Conservation (phyloP, 139 green algal genomes). For the Asterochloris erici region DNA sequence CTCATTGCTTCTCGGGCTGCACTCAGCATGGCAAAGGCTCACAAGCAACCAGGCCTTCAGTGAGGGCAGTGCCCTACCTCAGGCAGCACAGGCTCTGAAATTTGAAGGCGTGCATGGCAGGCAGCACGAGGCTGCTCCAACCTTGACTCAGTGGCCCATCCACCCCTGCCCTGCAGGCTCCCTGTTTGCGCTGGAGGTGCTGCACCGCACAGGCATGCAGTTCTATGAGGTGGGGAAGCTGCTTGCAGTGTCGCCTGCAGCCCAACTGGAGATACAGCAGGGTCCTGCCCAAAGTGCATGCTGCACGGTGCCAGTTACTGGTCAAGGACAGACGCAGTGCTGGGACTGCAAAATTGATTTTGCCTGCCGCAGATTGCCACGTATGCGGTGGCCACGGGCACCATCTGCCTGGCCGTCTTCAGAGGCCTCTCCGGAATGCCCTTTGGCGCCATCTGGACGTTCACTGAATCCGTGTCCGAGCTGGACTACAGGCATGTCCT, state of each 20-base stretch:
- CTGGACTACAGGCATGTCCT: slow-evolving; percentile 39
- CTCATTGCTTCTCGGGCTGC: neutral
- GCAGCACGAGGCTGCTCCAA: too few species aligned
- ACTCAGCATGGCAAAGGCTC: too few species aligned
- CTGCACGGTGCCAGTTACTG: neutral
- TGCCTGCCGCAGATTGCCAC: slow-evolving; percentile 14
- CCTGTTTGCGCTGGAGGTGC: slow-evolving; percentile 47
- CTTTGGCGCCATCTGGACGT: slow-evolving; percentile 44
- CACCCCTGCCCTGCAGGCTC: slow-evolving; percentile 20
- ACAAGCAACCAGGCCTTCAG: neutral
- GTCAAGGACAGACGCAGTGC: neutral
- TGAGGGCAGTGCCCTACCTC: too few species aligned
- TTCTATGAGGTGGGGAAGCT: slow-evolving; percentile 34
- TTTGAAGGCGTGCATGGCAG: too few species aligned
- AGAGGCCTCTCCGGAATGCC: slow-evolving; percentile 25
- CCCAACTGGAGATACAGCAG: neutral
- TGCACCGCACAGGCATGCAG: slow-evolving; percentile 40
- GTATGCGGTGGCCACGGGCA: slow-evolving; percentile 27
- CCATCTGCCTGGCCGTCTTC: slow-evolving; percentile 39
- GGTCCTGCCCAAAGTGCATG: neutral
- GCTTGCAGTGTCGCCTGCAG: neutral
- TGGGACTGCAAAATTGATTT: neutral
- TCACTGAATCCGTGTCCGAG: slow-evolving; percentile 7
- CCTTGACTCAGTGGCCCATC: neutral
- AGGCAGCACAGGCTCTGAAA: too few species aligned